Percentiles rank a stretch among this genome's conserved stretches.
Evolutionary conservation across 148 eudicot genomes (phyloP).

Genomic region (Amaranthus hypochondriacus): DNA sequence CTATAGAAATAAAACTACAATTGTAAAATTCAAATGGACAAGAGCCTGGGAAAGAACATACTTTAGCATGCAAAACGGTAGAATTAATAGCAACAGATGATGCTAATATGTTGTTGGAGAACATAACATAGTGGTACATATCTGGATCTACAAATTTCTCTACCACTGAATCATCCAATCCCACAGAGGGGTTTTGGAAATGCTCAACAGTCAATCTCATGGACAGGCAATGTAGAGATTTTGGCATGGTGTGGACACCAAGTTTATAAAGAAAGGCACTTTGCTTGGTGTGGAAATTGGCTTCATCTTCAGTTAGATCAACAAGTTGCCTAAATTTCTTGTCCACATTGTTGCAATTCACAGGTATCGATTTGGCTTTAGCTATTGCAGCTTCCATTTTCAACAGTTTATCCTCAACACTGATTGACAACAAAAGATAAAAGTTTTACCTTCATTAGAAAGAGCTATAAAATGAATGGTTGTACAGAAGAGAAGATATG

Average conservation of each 20-base stretch:
- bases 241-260: constrained; percentile 91
- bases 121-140: constrained; percentile 71
- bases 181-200: constrained; percentile 52
- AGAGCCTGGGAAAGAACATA: constrained; percentile 32
- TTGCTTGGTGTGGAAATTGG: constrained; percentile 89
- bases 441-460: not conserved
- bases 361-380: constrained; percentile 57
- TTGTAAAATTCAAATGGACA: not conserved
- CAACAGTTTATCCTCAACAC: constrained; percentile 56
- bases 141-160: constrained; percentile 52
- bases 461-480: not conserved
- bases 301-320: constrained; percentile 93
- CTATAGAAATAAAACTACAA: not conserved
- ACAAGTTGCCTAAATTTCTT: constrained; percentile 96
- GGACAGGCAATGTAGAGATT: constrained; percentile 84
- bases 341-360: constrained; percentile 85
- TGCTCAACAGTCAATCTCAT: constrained; percentile 91
- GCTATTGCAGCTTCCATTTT: constrained; percentile 74
- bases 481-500: not conserved
- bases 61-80: constrained; percentile 72
- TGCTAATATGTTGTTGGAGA: constrained; percentile 82
- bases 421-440: constrained; percentile 25
- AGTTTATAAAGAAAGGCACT: constrained; percentile 95
- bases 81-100: constrained; percentile 87
- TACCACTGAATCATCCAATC: constrained; percentile 38